Conservation (phyloP, 2,329 filamentous ascomycete species). For the Aspergillus niger region DNA sequence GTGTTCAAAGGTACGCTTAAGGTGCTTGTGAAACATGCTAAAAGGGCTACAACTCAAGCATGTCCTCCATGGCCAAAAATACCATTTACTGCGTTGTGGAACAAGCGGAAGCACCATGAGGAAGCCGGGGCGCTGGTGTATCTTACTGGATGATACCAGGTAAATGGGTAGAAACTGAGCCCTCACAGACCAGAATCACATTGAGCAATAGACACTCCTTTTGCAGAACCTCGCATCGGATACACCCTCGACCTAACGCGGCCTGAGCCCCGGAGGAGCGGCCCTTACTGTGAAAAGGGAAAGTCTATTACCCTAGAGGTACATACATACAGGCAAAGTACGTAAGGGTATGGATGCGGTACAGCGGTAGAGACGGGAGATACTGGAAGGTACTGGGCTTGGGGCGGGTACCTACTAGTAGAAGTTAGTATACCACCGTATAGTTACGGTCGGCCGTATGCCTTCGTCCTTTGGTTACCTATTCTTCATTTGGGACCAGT, state of each 20-base stretch:
- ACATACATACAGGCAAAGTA: conserved; percentile 54
- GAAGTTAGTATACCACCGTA: neutral
- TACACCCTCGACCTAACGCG: conserved; percentile 18
- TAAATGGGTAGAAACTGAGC: conserved; percentile 12
- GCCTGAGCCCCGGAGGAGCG: conserved; percentile 22
- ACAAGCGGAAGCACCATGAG: conserved; percentile 4
- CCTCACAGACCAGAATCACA: conserved; percentile 1
- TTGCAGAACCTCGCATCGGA: conserved; percentile 18
- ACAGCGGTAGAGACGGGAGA: conserved; percentile 44
- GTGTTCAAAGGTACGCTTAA: conserved; percentile 14
- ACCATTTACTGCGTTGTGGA: conserved; percentile 9
- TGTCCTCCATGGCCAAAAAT: conserved; percentile 7
- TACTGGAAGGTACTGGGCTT: neutral
- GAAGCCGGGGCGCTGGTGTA: conserved; percentile 6
- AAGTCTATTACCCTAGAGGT: conserved; percentile 21
- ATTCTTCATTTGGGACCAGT: conserved; percentile 1
- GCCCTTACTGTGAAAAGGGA: conserved; percentile 25
- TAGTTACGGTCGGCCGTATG: neutral
- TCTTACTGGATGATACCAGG: conserved; percentile 20
- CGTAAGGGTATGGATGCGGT: conserved; percentile 55
- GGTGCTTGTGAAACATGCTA: conserved; percentile 19
- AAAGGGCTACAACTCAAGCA: neutral
- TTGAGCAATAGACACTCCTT: neutral
- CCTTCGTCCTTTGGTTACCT: neutral
- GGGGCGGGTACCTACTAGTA: neutral